Evolutionary conservation across 495 filamentous ascomycete species (phyloP), one percentile per base, ranked within the genome.

Genomic region (Lichina pygmaea): DNA sequence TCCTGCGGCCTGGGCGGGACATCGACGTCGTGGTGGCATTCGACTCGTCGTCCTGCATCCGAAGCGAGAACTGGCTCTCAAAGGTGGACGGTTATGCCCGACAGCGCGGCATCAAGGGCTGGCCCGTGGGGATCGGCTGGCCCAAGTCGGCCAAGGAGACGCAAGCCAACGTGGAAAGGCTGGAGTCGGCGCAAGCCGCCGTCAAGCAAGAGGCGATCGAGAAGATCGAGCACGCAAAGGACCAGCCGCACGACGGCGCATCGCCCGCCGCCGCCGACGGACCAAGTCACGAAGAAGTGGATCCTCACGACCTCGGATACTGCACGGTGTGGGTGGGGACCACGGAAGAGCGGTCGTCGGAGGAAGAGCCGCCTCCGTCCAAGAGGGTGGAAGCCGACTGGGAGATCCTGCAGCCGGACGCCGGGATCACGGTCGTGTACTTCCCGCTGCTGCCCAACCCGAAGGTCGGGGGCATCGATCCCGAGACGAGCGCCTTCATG

Each of bases 241-340:
- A 69, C 24, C 46, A 58, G 37, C 30, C 49, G 33, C 52, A 55
- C 37, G 46, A 58, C 42, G 50, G 57, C n/a, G 55, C 53, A 9
- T 24, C 24, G 4, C 24, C 24, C 2, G 24, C 24, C 24, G 24
- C 4, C 24, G 4, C 24, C 24, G 1, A 1, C 24, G 24, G 24
- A 24, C 24, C 24, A 24, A 24, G 24, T 4, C 24, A 4, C 2
- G 24, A 24, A 1, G 24, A 24, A 2, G 24, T 24, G 24, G 24
- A 24, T 24, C 24, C 24, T 24, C 50, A 60, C 13, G 77, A 82
- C 34, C 64, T 94, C 0, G 73, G 75, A 24, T 92, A 86, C 64
- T 95, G 89, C 62, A 94, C 83, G 33, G 68, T 97, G 48, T 97
- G 89, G 89, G 80, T 93, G 4, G 89, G 89, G 38, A 80, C 72